Evolutionary conservation across 164 flowering plant species (phyloP).

Genomic region (Kingdonia uniflora): DNA sequence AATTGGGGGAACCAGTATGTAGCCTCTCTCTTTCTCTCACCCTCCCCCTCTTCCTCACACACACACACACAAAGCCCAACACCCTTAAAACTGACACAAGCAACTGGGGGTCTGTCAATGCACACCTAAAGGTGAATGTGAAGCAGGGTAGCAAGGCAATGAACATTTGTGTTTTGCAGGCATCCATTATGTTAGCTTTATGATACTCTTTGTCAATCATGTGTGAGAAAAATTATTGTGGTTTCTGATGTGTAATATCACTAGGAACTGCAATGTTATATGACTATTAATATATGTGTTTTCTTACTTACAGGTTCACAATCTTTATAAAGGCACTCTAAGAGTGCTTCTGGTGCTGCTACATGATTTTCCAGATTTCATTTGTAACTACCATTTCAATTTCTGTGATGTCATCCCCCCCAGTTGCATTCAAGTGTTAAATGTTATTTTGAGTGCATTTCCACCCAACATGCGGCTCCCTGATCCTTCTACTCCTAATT

Average conservation of each 20-base stretch:
- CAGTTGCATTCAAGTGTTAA: slow-evolving; percentile 98
- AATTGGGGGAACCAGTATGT: slow-evolving; percentile 67
- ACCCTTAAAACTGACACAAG: too few species aligned
- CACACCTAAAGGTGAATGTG: too few species aligned
- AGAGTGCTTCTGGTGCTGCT: slow-evolving; percentile 88
- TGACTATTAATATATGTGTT: not conserved
- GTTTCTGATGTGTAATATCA: not conserved
- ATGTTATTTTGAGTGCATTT: slow-evolving; percentile 94
- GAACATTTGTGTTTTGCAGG: too few species aligned
- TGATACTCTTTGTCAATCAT: too few species aligned
- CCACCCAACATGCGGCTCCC: slow-evolving; percentile 99
- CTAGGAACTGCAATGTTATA: not conserved
- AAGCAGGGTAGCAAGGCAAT: too few species aligned
- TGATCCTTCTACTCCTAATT: slow-evolving; percentile 94
- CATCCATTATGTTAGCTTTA: too few species aligned
- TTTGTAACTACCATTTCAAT: slow-evolving; percentile 94
- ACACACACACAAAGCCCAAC: too few species aligned
- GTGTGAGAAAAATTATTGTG: too few species aligned
- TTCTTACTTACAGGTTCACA: slow-evolving; percentile 44
- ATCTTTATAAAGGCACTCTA: slow-evolving; percentile 87
- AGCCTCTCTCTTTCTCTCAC: not conserved
- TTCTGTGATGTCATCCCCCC: slow-evolving; percentile 99
- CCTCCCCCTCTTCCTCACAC: too few species aligned
- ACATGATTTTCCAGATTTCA: slow-evolving; percentile 98
- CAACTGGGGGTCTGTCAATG: too few species aligned